A percentile compares a stretch with the other conserved stretches of the same genome.
Conservation (phyloP, 371 early-diverging fungal species). For the Mucor piriformis region DNA sequence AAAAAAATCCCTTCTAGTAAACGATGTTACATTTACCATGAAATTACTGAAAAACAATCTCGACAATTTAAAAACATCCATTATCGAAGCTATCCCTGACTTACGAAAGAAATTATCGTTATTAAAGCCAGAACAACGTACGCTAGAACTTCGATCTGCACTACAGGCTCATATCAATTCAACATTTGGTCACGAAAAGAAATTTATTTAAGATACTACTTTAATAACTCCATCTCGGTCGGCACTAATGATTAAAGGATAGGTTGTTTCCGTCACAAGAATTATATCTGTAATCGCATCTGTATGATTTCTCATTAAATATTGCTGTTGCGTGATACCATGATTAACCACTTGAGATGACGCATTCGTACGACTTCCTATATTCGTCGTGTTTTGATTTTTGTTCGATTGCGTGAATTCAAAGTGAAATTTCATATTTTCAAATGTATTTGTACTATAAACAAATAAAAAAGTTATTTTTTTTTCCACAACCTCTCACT, state of each 20-base stretch:
- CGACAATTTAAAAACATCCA: neutral
- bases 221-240: constrained; percentile 85
- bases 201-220: constrained; percentile 51
- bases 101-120: neutral
- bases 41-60: neutral
- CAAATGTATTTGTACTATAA: constrained; percentile 60
- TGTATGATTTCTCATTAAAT: constrained; percentile 65
- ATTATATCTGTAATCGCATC: constrained; percentile 77
- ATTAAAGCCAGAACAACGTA: neutral
- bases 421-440: constrained; percentile 57
- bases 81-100: neutral
- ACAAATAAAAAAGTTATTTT: neutral
- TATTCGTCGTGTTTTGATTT: constrained; percentile 11
- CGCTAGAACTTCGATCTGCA: neutral
- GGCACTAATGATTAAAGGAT: constrained; percentile 78
- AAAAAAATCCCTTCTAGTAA: too few relatives aligned
- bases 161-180: neutral
- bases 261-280: constrained; percentile 69
- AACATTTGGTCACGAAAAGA: neutral
- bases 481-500: neutral
- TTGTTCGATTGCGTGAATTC: constrained; percentile 49
- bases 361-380: constrained; percentile 18
- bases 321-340: constrained; percentile 55
- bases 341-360: constrained; percentile 8
- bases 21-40: neutral